These are phyloP conservation scores for Apophysomyces ossiformis DNA, from an alignment of 371 early-diverging fungal species.

Conservation along the genomic window DNA sequence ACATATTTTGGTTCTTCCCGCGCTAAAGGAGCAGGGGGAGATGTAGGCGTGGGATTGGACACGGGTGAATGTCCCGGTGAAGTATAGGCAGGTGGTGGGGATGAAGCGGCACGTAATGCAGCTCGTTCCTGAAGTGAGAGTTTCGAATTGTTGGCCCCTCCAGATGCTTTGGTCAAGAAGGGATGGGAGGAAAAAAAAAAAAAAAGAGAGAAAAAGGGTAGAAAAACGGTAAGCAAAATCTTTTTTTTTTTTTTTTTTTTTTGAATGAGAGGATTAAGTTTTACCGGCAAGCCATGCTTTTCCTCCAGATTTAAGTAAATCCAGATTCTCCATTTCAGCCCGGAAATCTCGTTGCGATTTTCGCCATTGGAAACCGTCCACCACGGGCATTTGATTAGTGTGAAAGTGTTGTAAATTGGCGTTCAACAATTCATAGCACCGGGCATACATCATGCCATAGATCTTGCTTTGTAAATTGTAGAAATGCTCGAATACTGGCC, in stretches of 20 bases:
- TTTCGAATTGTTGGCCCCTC: conserved; percentile 38
- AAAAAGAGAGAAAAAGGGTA: too few species aligned
- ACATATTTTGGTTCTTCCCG: conserved; percentile 30
- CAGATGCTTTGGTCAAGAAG: conserved; percentile 27
- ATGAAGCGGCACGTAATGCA: conserved; percentile 26
- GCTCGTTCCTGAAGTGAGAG: conserved; percentile 48
- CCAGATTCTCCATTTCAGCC: conserved; percentile 42
- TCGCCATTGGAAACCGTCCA: conserved; percentile 42
- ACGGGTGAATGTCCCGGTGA: conserved; percentile 7
- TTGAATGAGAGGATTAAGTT: not conserved
- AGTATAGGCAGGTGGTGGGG: conserved; percentile 18
- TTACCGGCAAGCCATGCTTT: conserved; percentile 47
- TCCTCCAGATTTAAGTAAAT: conserved; percentile 47
- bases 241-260: not conserved
- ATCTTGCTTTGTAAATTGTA: conserved; percentile 74
- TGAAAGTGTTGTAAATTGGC: conserved; percentile 43
- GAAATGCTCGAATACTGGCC: conserved; percentile 75
- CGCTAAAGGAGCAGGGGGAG: conserved; percentile 18
- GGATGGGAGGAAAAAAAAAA: too few species aligned
- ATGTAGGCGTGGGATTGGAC: conserved; percentile 17
- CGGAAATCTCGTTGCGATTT: conserved; percentile 31
- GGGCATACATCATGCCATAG: conserved; percentile 57
- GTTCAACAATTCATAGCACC: conserved; percentile 55
- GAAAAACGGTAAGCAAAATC: too few species aligned
- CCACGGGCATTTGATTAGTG: conserved; percentile 40